These are phyloP conservation scores for Fusarium sp. DNA, from an alignment of 2,329 filamentous ascomycete genomes.

Conservation along the genomic window DNA sequence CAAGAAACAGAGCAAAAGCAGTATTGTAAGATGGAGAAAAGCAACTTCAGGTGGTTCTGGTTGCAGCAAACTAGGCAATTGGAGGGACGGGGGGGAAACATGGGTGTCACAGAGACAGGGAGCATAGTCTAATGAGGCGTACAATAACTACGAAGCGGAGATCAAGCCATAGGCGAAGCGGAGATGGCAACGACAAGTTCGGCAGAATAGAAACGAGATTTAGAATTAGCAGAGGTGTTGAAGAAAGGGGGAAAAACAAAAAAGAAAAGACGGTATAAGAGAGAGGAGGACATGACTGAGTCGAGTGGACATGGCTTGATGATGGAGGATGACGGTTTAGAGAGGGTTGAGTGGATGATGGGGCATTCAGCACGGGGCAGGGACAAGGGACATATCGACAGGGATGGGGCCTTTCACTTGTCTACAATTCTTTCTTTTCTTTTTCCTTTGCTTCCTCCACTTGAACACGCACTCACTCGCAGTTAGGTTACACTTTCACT, in stretches of 20 bases:
- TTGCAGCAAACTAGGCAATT: slow-evolving; percentile 24
- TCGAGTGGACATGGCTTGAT: slow-evolving; percentile 14
- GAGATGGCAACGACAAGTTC: slow-evolving; percentile 10
- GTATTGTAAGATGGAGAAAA: slow-evolving; percentile 25
- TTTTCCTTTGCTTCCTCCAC: slow-evolving; percentile 19
- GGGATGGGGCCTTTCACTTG: slow-evolving; percentile 26
- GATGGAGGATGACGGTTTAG: slow-evolving; percentile 28
- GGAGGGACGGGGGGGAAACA: slow-evolving; percentile 28
- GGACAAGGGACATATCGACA: slow-evolving; percentile 37
- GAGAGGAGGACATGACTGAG: neutral
- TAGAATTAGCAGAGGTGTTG: neutral
- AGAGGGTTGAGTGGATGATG: slow-evolving; percentile 37
- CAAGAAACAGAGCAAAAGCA: slow-evolving; percentile 5
- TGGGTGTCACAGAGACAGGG: slow-evolving; percentile 31
- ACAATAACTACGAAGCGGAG: slow-evolving; percentile 20
- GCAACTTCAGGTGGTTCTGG: slow-evolving; percentile 29
- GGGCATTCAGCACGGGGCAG: slow-evolving; percentile 42
- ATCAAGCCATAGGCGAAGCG: slow-evolving; percentile 12
- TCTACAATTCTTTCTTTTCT: slow-evolving; percentile 32
- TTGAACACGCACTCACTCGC: neutral
- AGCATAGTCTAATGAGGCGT: slow-evolving; percentile 26
- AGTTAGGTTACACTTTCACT: neutral
- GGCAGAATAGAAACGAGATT: neutral
- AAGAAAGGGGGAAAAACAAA: neutral
- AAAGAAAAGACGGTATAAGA: slow-evolving; percentile 13